These are phyloP conservation scores for Dimocarpus longan DNA, from an alignment of 345 rosid species.

Conservation along the genomic window DNA sequence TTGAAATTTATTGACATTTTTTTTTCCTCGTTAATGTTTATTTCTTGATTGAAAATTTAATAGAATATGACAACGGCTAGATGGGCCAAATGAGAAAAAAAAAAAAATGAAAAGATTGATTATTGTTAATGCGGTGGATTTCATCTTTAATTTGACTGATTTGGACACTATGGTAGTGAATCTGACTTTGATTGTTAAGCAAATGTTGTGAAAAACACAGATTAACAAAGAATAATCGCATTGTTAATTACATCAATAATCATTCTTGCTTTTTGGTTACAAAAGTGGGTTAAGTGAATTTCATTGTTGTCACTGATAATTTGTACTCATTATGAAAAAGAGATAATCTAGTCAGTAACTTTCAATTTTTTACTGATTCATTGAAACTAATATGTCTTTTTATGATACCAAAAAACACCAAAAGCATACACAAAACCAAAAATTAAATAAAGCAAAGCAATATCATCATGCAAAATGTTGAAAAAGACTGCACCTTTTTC, in stretches of 20 bases:
- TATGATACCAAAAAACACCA: constrained; percentile 1
- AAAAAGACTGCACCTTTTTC: not conserved
- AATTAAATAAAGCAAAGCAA: not conserved
- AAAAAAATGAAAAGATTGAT: not conserved
- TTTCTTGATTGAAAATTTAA: not conserved
- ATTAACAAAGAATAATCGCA: not conserved
- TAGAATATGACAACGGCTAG: not conserved
- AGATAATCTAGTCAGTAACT: not conserved
- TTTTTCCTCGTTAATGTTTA: not conserved
- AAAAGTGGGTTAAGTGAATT: constrained; percentile 12
- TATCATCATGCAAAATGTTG: not conserved
- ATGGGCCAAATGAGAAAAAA: not conserved
- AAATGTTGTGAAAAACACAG: constrained; percentile 2
- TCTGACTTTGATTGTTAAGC: constrained; percentile 2
- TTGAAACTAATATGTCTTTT: constrained; percentile 7
- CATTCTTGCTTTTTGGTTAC: constrained; percentile 19
- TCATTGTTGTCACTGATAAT: not conserved
- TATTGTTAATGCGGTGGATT: not conserved
- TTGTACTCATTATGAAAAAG: not conserved
- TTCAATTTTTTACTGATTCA: constrained; percentile 6
- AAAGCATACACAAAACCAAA: not conserved
- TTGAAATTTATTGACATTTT: not conserved
- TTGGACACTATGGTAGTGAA: not conserved
- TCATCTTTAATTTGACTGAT: constrained; percentile 11
- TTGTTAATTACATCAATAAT: constrained; percentile 18